Conservation (phyloP, 2,329 filamentous ascomycete species). For the Xylariomycetidae sp. region DNA sequence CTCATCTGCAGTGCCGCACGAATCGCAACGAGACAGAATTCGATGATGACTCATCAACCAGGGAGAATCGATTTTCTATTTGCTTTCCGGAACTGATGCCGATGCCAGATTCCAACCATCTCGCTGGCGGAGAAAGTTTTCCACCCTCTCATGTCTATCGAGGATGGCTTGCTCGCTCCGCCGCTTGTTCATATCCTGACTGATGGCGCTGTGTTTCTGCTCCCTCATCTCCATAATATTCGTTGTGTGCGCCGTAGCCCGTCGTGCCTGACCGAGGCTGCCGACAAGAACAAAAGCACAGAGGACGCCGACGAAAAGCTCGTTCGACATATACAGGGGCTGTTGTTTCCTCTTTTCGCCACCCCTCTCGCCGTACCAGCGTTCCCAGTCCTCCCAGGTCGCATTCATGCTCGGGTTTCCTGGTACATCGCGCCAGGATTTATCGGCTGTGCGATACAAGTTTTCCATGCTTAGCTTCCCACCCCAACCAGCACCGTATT, state of each 20-base stretch:
- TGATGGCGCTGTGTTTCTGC: conserved; percentile 62
- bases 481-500: conserved; percentile 76
- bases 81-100: conserved; percentile 4
- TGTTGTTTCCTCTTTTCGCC: conserved; percentile 42
- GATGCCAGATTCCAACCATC: conserved; percentile 40
- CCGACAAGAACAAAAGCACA: conserved; percentile 65
- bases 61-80: conserved; percentile 1
- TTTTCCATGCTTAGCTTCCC: conserved; percentile 46
- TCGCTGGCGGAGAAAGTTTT: conserved; percentile 70
- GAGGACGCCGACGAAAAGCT: conserved; percentile 70
- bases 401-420: conserved; percentile 63
- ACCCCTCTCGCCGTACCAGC: conserved; percentile 59
- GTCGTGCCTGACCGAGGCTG: conserved; percentile 65
- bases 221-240: conserved; percentile 63
- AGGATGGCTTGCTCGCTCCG: conserved; percentile 48
- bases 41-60: background rate
- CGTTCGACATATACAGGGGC: conserved; percentile 70
- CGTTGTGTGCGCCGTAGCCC: conserved; percentile 59
- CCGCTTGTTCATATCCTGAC: conserved; percentile 51
- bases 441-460: conserved; percentile 36
- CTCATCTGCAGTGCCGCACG: background rate
- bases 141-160: conserved; percentile 62
- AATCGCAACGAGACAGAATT: too few relatives aligned
- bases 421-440: conserved; percentile 43
- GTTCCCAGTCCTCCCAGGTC: conserved; percentile 98